Evolutionary conservation across 2,329 filamentous ascomycete genomes (phyloP).

Genomic region (Polytolypa hystricis): DNA sequence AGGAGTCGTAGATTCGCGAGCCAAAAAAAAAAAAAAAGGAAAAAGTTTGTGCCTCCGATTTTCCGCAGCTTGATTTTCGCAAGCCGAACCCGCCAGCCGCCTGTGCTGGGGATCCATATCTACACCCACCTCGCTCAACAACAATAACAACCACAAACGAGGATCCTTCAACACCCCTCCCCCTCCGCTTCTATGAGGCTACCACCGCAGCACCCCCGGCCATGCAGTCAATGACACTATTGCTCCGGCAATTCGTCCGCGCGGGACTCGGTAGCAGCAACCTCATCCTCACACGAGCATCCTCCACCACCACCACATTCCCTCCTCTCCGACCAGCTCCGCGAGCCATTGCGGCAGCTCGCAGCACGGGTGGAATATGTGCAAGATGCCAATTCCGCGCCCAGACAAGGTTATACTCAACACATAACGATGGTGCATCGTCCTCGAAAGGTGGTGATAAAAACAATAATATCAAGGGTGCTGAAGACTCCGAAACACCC

Average conservation of each 20-base stretch:
- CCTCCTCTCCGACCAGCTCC: slow-evolving; percentile 14
- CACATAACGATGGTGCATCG: slow-evolving; percentile 17
- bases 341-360: slow-evolving; percentile 14
- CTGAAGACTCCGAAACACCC: background rate
- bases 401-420: slow-evolving; percentile 19
- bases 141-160: too few relatives aligned
- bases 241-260: slow-evolving; percentile 28
- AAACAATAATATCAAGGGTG: background rate
- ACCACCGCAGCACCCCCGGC: slow-evolving; percentile 5
- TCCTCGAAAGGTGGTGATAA: background rate
- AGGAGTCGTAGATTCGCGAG: too few relatives aligned
- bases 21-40: slow-evolving; percentile 3
- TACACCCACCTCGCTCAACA: too few relatives aligned
- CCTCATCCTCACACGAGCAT: slow-evolving; percentile 14
- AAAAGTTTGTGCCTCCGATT: too few relatives aligned
- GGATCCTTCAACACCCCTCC: slow-evolving; percentile 3
- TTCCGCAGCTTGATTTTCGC: too few relatives aligned
- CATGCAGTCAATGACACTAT: slow-evolving; percentile 32
- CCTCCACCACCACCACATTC: slow-evolving; percentile 15
- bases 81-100: too few relatives aligned
- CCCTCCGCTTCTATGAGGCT: slow-evolving; percentile 8
- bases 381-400: slow-evolving; percentile 28
- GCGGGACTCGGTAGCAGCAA: too few relatives aligned
- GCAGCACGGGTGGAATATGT: too few relatives aligned
- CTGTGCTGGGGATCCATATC: too few relatives aligned